Evolutionary conservation across 139 green algal species (phyloP), one percentile per base, ranked within the genome.

Genomic region (Volvox reticuliferus): DNA sequence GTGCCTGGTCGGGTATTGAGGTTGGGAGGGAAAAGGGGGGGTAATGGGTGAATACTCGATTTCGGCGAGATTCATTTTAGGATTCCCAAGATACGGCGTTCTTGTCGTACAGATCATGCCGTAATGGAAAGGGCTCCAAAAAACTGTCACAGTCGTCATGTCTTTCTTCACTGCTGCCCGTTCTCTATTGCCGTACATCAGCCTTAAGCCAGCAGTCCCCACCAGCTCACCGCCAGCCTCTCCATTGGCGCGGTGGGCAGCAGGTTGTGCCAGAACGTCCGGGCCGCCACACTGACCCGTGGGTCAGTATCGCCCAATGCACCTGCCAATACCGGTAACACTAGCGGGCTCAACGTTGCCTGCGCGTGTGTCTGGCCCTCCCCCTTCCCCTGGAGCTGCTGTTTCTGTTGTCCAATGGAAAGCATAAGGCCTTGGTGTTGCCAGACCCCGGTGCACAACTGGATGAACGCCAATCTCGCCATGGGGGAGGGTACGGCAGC

Each of bases 301-400:
- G 24, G 44, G 24, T 78, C 76, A n/a, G 21, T 19, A 14, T 91
- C 87, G 0, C 87, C 87, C 87, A 91, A 77, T 1, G 26, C 61
- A 1, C 37, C 76, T 28, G 32, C 87, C 87, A 91, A 75, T 35
- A 79, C 50, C 76, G 86, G 86, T 55, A 90, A 28, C 86, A 90
- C 68, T 69, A 83, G 50, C 86, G 73, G 50, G 20, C 14, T 22
- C 30, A 90, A 69, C 86, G 55, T 28, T 44, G 50, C 50, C 86
- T 44, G 30, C 71, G 50, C 86, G n/a, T 12, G 50, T n/a, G 37
- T 6, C 83, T 20, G 24, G 30, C 2, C 62, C 63, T 61, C 26
- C 20, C 0, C 63, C 21, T 1, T 28, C 55, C 5, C 33, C 1
- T 37, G 24, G 67, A 12, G 14, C 67, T 0, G 67, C 62, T 33